These are phyloP conservation scores for Coemansia sp. DNA, from an alignment of 192 early-diverging fungal genomes.

Conservation along the genomic window DNA sequence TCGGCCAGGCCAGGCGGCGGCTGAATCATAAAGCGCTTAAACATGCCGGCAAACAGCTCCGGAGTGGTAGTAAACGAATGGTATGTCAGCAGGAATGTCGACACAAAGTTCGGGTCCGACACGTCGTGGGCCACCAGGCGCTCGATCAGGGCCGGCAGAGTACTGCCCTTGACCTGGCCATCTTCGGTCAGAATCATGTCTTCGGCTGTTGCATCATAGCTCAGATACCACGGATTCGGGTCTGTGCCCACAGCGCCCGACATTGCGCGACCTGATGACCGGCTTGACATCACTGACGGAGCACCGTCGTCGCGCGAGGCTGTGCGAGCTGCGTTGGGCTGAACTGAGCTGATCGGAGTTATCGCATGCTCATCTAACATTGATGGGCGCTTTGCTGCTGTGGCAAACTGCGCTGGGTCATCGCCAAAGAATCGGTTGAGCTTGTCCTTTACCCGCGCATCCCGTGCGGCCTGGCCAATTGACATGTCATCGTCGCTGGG, in stretches of 20 bases:
- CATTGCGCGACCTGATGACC: conserved; percentile 36
- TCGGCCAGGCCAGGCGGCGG: conserved; percentile 66
- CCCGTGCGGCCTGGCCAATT: conserved; percentile 24
- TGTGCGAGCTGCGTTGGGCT: conserved; percentile 28
- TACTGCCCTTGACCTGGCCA: conserved; percentile 87
- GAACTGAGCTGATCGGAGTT: conserved; percentile 26
- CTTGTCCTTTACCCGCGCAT: conserved; percentile 55
- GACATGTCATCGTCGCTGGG: conserved; percentile 12
- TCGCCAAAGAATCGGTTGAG: conserved; percentile 65
- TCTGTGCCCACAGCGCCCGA: conserved; percentile 20
- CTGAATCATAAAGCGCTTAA: conserved; percentile 73
- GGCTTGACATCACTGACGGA: conserved; percentile 33
- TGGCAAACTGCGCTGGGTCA: conserved; percentile 41
- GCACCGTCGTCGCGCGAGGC: conserved; percentile 39
- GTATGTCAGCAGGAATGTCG: conserved; percentile 92
- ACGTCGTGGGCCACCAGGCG: conserved; percentile 88
- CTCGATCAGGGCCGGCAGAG: conserved; percentile 80
- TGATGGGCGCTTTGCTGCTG: conserved; percentile 25
- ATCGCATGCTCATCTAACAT: conserved; percentile 34
- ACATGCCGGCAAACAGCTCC: conserved; percentile 74
- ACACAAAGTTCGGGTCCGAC: conserved; percentile 76
- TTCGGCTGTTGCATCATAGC: conserved; percentile 69
- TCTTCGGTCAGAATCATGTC: conserved; percentile 86
- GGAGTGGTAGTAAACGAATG: conserved; percentile 83
- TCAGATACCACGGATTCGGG: conserved; percentile 74